Evolutionary conservation across 352 stramenopile species (phyloP).

Genomic region (Globisporangium acanthophoron): DNA sequence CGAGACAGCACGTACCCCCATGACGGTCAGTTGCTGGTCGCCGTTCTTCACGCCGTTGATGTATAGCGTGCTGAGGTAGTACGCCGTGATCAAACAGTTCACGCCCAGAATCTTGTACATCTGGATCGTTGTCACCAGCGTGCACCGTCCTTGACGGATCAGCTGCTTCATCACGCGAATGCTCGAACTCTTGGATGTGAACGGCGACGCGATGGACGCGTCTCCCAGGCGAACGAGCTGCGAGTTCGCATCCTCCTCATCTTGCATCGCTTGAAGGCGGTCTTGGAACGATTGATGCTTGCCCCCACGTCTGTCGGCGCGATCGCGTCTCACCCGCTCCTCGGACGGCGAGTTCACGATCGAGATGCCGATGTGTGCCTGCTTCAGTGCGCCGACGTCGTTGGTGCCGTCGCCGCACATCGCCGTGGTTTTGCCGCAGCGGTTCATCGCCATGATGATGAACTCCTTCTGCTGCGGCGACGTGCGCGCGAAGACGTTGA

Average conservation of each 20-base stretch:
- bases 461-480: conserved; percentile 92
- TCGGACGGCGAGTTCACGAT: conserved; percentile 71
- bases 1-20: conserved; percentile 22
- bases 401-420: conserved; percentile 98
- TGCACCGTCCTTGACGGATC: conserved; percentile 93
- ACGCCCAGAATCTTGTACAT: conserved; percentile 94
- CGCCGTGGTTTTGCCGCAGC: conserved; percentile 72
- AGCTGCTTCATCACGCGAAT: conserved; percentile 84
- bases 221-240: conserved; percentile 92
- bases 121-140: conserved; percentile 94
- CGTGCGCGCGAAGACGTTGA: conserved; percentile 88
- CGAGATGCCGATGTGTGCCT: conserved; percentile 91
- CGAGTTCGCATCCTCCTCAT: conserved; percentile 24
- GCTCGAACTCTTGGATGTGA: conserved; percentile 90
- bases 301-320: not conserved
- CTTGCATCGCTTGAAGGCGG: conserved; percentile 14
- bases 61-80: conserved; percentile 92
- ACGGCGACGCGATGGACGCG: conserved; percentile 95
- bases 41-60: conserved; percentile 94
- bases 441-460: conserved; percentile 88
- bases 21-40: conserved; percentile 83
- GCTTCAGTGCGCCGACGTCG: conserved; percentile 89
- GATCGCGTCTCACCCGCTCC: conserved; percentile 4
- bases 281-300: conserved; percentile 12
- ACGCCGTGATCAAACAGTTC: conserved; percentile 93